Percentiles rank a stretch among this genome's conserved stretches.
These are phyloP conservation scores for Taphrina confusa DNA, from an alignment of 1,139 yeast genomes.

Conservation along the genomic window DNA sequence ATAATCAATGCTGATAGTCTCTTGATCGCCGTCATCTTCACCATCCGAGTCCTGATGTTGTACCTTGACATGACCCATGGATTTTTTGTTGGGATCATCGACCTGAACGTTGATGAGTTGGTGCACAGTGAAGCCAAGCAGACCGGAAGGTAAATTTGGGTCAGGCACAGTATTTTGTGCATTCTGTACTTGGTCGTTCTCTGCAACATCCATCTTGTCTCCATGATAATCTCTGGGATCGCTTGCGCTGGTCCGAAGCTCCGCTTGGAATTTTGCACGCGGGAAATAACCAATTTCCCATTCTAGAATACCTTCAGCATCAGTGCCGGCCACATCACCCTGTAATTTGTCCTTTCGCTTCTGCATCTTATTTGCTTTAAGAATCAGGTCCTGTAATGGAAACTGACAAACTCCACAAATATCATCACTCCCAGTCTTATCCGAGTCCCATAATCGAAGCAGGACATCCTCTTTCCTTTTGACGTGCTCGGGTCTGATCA, in stretches of 20 bases:
- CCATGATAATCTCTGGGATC: constrained; percentile 32
- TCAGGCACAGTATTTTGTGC: constrained; percentile 33
- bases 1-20: constrained; percentile 27
- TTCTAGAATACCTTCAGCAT: constrained; percentile 29
- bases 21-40: constrained; percentile 25
- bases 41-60: constrained; percentile 32
- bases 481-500: constrained; percentile 32
- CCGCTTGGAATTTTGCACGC: constrained; percentile 14
- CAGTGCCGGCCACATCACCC: constrained; percentile 31
- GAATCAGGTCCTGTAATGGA: constrained; percentile 29
- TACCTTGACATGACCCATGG: constrained; percentile 32
- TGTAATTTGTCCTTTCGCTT: constrained; percentile 30
- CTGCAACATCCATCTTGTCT: constrained; percentile 17
- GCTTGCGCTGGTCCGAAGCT: constrained; percentile 16
- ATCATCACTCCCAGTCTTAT: constrained; percentile 24
- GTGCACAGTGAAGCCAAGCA: constrained; percentile 25
- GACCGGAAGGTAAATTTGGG: constrained; percentile 26
- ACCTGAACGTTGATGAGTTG: constrained; percentile 28
- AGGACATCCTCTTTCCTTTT: constrained; percentile 30
- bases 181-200: constrained; percentile 15
- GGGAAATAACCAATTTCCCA: constrained; percentile 34
- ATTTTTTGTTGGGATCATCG: constrained; percentile 25
- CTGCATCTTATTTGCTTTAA: constrained; percentile 26
- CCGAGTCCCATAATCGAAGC: constrained; percentile 31
- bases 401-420: constrained; percentile 28